phyloP scores from a whole-genome alignment of 306 rosid genomes.

The Cyclanthera cordifolia region DNA sequence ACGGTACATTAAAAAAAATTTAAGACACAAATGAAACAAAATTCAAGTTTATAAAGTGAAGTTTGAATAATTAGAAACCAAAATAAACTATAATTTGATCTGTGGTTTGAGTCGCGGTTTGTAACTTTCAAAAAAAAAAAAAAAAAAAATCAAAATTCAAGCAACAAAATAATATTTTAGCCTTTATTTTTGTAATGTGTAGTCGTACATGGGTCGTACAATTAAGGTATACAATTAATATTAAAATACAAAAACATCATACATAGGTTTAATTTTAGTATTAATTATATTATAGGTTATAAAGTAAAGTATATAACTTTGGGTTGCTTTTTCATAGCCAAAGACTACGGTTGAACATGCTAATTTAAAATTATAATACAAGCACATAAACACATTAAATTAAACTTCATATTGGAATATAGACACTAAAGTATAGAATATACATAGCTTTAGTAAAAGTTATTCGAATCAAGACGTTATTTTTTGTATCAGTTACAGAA shows the following conservation, averaged over 20 bases:
- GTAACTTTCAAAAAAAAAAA: too few relatives aligned
- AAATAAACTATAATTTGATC: too few relatives aligned
- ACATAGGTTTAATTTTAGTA: neutral
- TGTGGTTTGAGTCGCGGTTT: too few relatives aligned
- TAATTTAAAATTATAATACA: neutral
- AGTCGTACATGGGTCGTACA: neutral
- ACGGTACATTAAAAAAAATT: too few relatives aligned
- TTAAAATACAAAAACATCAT: neutral
- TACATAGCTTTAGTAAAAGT: slow-evolving; percentile 1
- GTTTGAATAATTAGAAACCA: too few relatives aligned
- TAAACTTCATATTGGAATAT: neutral
- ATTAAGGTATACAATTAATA: neutral
- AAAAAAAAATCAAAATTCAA: too few relatives aligned
- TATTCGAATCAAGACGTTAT: neutral
- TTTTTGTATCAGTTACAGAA: too few relatives aligned
- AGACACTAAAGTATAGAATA: neutral
- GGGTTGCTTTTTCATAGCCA: slow-evolving; percentile 40
- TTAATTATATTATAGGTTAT: neutral
- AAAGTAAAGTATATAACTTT: neutral
- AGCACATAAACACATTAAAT: neutral
- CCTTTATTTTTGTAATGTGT: neutral
- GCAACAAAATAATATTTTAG: slow-evolving; percentile 11
- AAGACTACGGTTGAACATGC: neutral
- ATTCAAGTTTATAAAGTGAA: too few relatives aligned
- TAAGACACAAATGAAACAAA: too few relatives aligned